Base-by-base conservation (phyloP, 495 filamentous ascomycete species). In the Lophiotrema nucula region DNA sequence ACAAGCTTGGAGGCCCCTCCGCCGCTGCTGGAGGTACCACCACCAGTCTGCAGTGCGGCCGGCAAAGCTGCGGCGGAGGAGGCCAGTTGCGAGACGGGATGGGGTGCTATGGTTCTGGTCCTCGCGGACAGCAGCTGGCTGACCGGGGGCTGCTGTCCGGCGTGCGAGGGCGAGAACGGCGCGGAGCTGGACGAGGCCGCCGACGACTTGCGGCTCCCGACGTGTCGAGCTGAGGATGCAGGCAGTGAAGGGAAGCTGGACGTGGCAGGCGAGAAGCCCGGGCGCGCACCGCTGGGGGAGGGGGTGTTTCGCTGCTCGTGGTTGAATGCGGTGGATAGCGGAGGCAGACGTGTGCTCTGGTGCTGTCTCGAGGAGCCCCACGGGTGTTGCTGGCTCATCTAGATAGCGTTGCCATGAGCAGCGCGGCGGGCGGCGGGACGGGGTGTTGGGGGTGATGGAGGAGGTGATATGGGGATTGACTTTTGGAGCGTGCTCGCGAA, bases 321-420 rank as follows among this genome's bases (percentile, higher is more conserved):
- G 4, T 48, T 72, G 67, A 78, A 70, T 47, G 72, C 81, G 59
- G 83, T 84, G 63, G 80, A 78, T 66, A 86, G 77, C 64, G 84
- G 82, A 64, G 83, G 79, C 67, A 86, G 81, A 71, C 77, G 74
- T 38, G 68, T 50, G 68, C 70, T 72, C 62, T 81, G 77, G 72
- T 82, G 81, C 67, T 81, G 76, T 72, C 72, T 72, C 68, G 81
- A 74, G 60, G 76, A 72, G 72, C 79, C 82, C 83, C 83, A 86
- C 67, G 78, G 75, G 72, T 80, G 78, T 73, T 81, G 81, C 74
- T 83, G 78, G 76, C 61, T 69, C 67, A 67, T 69, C 64, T 67
- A 62, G 61, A 60, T 39, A 58, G 77, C 76, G 76, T 77, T 82
- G 73, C 80, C 81, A 75, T 83, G 79, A 79, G 75, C 75, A 76